Conservation (phyloP, 139 green algal genomes). For the Chlorella sp. region DNA sequence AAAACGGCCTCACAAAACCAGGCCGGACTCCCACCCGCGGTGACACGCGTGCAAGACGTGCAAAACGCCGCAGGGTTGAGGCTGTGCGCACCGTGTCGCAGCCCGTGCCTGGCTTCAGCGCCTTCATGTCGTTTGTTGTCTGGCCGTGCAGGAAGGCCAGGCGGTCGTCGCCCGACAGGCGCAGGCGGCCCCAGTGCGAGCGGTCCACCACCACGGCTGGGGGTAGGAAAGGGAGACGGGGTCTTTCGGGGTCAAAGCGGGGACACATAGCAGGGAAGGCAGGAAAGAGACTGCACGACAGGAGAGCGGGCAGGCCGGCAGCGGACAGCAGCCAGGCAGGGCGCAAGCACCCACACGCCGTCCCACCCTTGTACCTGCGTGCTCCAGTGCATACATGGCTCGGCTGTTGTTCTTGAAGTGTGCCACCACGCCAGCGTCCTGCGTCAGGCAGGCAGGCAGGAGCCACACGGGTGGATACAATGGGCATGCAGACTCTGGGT, state of each 20-base stretch:
- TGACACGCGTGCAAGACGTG: too few species aligned
- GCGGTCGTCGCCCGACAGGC: constrained; percentile 61
- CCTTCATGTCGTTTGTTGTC: constrained; percentile 64
- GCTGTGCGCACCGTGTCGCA: constrained; percentile 65
- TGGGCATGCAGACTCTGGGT: background rate
- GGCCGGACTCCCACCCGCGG: too few species aligned
- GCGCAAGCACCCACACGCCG: background rate
- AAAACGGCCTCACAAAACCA: too few species aligned
- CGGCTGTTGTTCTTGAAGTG: constrained; percentile 28
- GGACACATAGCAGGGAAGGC: constrained; percentile 35
- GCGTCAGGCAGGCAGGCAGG: background rate
- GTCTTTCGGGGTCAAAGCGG: constrained; percentile 56
- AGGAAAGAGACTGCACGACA: constrained; percentile 42
- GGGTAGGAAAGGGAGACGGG: constrained; percentile 36
- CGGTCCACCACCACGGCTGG: constrained; percentile 72
- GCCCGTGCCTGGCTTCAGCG: constrained; percentile 56
- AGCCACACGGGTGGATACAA: background rate
- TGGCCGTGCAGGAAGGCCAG: constrained; percentile 79
- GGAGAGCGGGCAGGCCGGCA: constrained; percentile 50
- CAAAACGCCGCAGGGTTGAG: too few species aligned
- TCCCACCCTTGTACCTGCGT: background rate
- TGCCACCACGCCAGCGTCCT: constrained; percentile 15
- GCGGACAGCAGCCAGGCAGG: constrained; percentile 36
- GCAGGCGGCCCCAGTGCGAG: constrained; percentile 81
- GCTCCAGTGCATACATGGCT: constrained; percentile 14